Evolutionary conservation across 2,329 filamentous ascomycete genomes (phyloP).

Genomic region (Didymella arachidicola): DNA sequence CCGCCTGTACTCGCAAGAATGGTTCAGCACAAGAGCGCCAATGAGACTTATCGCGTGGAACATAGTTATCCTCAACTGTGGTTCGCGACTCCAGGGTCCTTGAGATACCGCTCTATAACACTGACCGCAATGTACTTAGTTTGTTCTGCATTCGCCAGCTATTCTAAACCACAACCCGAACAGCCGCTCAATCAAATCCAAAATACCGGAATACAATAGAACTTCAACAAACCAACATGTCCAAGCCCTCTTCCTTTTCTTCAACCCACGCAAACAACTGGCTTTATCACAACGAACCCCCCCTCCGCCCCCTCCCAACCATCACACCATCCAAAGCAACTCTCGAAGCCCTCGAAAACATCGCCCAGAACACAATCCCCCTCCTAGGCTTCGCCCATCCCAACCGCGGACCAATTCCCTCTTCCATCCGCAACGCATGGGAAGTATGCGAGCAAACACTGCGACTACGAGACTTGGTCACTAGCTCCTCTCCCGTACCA

Average conservation of each 20-base stretch:
- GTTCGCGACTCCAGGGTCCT: neutral
- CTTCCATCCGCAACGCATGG: neutral
- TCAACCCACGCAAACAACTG: too few relatives aligned
- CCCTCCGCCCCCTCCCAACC: neutral
- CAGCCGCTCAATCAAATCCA: neutral
- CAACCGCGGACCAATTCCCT: neutral
- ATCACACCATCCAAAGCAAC: neutral
- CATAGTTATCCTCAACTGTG: neutral
- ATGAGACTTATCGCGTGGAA: neutral
- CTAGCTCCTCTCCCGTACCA: neutral
- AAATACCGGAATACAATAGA: too few relatives aligned
- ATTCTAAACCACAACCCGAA: neutral
- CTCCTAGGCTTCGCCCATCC: neutral
- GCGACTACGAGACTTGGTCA: neutral
- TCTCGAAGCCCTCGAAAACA: neutral
- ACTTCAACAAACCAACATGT: neutral
- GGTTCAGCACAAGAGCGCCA: neutral
- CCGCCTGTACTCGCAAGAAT: too few relatives aligned
- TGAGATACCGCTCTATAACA: neutral
- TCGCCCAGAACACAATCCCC: neutral
- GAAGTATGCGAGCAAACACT: neutral
- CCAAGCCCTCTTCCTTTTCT: neutral
- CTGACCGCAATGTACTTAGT: neutral
- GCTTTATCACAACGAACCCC: too few relatives aligned
- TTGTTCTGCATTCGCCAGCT: neutral